Evolutionary conservation across 2,329 filamentous ascomycete genomes (phyloP), one percentile per base, ranked within the genome.

Genomic region (Apiospora kogelbergensis): DNA sequence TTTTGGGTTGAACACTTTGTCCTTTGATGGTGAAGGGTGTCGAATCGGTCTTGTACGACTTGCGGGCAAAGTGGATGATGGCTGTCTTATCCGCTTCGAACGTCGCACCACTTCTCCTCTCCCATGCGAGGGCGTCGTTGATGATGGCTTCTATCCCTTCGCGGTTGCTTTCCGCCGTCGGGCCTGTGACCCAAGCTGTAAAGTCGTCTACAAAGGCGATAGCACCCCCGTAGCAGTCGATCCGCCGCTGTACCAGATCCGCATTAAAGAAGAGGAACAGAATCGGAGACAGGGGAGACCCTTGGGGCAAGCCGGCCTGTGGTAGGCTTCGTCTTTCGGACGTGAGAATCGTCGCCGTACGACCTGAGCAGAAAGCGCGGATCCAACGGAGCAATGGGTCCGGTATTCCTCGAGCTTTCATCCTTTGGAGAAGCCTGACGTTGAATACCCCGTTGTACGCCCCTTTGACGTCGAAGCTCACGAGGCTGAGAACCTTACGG

Each of bases 371-470:
- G 70, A 77, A 78, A 2, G 73, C 70, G 3, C 72, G 68, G 6
- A 76, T 71, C 74, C 66, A 77, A 10, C 44, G 22, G 1, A 73
- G 41, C 22, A 74, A 63, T 1, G 44, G 53, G 22, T 67, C 30
- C 6, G 71, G 75, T n/a, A 78, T 74, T 6, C 72, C 71, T 67
- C 76, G 63, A 17, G 70, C 73, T 42, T 41, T 63, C 33, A 75
- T 65, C 64, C 71, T 71, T 60, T 73, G 57, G 30, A 75, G 26
- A 7, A 75, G 68, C 71, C 77, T 68, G 80, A 75, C 68, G 40
- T 80, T 80, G 33, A 71, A 79, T 17, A 83, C 78, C 20, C 80
- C 74, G 64, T 83, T 82, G 68, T 80, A 82, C 66, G 78, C 80
- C 24, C 80, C 79, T 70, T 82, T 82, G 1, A 83, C 73, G 71